phyloP scores from a whole-genome alignment of 2,329 filamentous ascomycete genomes.

The Penicillium sp. region DNA sequence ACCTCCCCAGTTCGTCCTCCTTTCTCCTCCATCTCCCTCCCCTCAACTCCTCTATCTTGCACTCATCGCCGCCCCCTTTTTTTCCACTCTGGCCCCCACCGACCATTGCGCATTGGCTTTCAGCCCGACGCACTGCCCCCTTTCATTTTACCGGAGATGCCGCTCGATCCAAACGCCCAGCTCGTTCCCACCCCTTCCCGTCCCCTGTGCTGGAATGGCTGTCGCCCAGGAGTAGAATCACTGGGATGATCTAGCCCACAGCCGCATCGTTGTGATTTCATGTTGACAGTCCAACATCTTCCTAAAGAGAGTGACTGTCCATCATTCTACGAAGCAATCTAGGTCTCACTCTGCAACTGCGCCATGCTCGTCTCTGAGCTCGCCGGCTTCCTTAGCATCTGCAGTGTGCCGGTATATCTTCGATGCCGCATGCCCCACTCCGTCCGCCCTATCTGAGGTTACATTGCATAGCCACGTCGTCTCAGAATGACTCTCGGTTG shows the following conservation, averaged over 20 bases:
- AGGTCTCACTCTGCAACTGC: constrained; percentile 3
- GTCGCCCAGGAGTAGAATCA: constrained; percentile 10
- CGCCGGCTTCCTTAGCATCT: constrained; percentile 3
- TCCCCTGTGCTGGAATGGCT: background rate
- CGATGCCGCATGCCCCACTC: constrained; percentile 4
- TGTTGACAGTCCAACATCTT: constrained; percentile 9
- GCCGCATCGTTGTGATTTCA: constrained; percentile 5
- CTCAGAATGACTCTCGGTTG: constrained; percentile 3
- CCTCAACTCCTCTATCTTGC: constrained; percentile 13
- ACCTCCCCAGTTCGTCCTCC: constrained; percentile 5
- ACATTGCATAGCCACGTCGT: constrained; percentile 10
- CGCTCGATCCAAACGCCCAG: constrained; percentile 13
- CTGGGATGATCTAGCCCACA: constrained; percentile 10
- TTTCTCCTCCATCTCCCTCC: background rate
- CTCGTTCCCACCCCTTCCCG: constrained; percentile 7
- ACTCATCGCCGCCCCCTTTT: constrained; percentile 12
- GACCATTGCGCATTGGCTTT: too few relatives aligned
- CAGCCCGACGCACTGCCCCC: constrained; percentile 14
- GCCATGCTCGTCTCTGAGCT: constrained; percentile 4
- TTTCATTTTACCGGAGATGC: constrained; percentile 18
- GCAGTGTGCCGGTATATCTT: background rate
- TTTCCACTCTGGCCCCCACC: constrained; percentile 6
- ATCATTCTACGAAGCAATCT: constrained; percentile 12
- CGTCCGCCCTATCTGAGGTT: constrained; percentile 7
- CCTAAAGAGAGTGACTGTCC: background rate